phyloP scores from a whole-genome alignment of 345 rosid genomes.

The Salix caprea region DNA sequence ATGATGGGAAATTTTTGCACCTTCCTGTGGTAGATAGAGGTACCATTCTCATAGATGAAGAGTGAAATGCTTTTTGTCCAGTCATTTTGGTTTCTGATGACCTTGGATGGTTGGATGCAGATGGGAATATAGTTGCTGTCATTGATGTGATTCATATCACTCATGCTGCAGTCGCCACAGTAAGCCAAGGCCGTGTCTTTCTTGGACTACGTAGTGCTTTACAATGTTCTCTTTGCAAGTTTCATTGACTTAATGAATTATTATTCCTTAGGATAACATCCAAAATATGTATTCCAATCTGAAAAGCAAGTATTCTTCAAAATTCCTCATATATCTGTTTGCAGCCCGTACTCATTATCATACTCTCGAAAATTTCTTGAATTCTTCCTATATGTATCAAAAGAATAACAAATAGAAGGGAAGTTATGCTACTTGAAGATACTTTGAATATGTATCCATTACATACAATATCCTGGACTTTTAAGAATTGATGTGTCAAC shows the following conservation, averaged over 20 bases:
- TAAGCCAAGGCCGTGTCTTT: conserved; percentile 35
- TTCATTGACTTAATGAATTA: conserved; percentile 10
- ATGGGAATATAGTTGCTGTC: conserved; percentile 74
- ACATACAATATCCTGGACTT: too few relatives aligned
- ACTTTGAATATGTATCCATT: too few relatives aligned
- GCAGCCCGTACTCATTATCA: not conserved
- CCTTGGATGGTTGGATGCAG: conserved; percentile 41
- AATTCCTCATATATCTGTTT: not conserved
- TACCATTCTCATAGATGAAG: conserved; percentile 17
- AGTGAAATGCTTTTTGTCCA: conserved; percentile 7
- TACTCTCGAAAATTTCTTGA: too few relatives aligned
- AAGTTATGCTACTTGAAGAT: too few relatives aligned
- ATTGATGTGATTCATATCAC: conserved; percentile 85
- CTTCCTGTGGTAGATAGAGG: conserved; percentile 91
- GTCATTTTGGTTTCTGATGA: conserved; percentile 7
- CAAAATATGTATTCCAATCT: not conserved
- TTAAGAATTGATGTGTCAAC: too few relatives aligned
- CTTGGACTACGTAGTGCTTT: conserved; percentile 1
- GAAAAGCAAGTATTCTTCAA: not conserved
- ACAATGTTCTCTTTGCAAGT: not conserved
- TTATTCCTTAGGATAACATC: not conserved
- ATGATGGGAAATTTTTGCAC: conserved; percentile 95
- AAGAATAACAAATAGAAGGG: too few relatives aligned
- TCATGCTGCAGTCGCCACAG: conserved; percentile 96
- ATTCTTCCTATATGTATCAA: too few relatives aligned